Conservation (phyloP, 225 moss, liverwort and hornwort species). For the Physcomitrellopsis africana region DNA sequence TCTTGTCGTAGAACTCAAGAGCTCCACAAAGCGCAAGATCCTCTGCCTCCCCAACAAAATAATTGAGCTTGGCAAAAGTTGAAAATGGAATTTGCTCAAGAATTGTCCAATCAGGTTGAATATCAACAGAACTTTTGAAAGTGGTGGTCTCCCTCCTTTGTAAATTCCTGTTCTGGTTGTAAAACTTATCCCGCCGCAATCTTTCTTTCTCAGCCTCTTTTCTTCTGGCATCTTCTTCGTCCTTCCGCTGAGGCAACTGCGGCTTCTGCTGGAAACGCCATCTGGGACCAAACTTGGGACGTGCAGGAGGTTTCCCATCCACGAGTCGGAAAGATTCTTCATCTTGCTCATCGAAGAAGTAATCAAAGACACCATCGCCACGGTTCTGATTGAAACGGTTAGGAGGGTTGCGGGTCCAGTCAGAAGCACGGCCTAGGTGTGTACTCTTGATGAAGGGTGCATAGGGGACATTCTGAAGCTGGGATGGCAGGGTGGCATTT, state of each 20-base stretch:
- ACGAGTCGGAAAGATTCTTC: too few species aligned
- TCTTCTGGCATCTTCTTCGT: constrained; percentile 67
- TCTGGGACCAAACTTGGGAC: constrained; percentile 69
- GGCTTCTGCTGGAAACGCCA: constrained; percentile 62
- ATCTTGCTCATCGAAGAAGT: too few species aligned
- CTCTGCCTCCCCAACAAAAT: not conserved
- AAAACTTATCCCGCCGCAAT: too few species aligned
- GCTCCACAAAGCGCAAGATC: not conserved
- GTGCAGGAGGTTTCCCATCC: constrained; percentile 54
- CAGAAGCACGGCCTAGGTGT: constrained; percentile 31
- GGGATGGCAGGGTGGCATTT: constrained; percentile 10
- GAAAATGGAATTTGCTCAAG: not conserved
- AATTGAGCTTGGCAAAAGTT: not conserved
- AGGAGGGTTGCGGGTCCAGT: constrained; percentile 28
- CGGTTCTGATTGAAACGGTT: not conserved
- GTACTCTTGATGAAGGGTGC: constrained; percentile 32
- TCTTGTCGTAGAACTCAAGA: not conserved
- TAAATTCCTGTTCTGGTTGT: too few species aligned
- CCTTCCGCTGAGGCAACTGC: constrained; percentile 66
- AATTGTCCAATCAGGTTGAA: not conserved
- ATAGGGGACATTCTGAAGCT: constrained; percentile 1
- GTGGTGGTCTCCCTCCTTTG: too few species aligned
- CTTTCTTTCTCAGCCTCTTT: constrained; percentile 43
- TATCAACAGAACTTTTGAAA: not conserved
- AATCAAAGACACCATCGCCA: too few species aligned